phyloP scores from a whole-genome alignment of 2,329 filamentous ascomycete genomes.

The Nigrospora osmanthi region DNA sequence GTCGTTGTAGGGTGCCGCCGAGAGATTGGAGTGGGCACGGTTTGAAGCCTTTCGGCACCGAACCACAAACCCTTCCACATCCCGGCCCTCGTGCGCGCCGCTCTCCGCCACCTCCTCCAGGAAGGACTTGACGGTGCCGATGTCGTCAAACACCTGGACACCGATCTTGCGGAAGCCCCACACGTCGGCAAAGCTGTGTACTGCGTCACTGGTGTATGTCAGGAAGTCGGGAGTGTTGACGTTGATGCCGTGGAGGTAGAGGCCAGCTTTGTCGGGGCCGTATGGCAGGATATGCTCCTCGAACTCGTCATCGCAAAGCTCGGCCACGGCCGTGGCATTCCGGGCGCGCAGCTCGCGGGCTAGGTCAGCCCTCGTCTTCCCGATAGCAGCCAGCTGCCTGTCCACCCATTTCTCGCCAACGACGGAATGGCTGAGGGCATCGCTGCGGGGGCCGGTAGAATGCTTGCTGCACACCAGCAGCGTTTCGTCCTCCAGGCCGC shows the following conservation, averaged over 20 bases:
- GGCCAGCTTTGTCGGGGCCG: constrained; percentile 69
- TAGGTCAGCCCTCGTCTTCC: constrained; percentile 72
- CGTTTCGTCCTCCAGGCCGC: constrained; percentile 81
- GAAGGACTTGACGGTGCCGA: constrained; percentile 68
- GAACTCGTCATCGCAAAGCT: constrained; percentile 92
- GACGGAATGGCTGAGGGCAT: constrained; percentile 71
- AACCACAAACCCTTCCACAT: constrained; percentile 95
- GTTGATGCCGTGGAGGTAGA: constrained; percentile 95
- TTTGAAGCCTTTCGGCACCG: constrained; percentile 61
- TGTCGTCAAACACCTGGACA: constrained; percentile 67
- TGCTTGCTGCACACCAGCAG: constrained; percentile 98
- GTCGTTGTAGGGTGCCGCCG: constrained; percentile 57
- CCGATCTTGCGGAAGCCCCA: constrained; percentile 94
- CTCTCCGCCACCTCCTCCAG: constrained; percentile 80
- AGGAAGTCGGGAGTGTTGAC: constrained; percentile 88
- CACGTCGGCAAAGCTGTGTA: constrained; percentile 80
- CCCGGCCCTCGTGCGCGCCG: constrained; percentile 80
- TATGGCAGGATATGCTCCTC: constrained; percentile 97
- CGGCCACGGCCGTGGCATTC: constrained; percentile 91
- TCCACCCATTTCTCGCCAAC: constrained; percentile 79
- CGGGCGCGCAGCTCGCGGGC: constrained; percentile 66
- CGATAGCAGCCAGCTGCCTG: constrained; percentile 66
- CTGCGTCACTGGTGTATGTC: constrained; percentile 75
- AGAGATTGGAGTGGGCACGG: constrained; percentile 27
- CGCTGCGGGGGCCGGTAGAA: constrained; percentile 75